Base-by-base conservation (phyloP, 345 rosid genomes). In the Combretum micranthum region DNA sequence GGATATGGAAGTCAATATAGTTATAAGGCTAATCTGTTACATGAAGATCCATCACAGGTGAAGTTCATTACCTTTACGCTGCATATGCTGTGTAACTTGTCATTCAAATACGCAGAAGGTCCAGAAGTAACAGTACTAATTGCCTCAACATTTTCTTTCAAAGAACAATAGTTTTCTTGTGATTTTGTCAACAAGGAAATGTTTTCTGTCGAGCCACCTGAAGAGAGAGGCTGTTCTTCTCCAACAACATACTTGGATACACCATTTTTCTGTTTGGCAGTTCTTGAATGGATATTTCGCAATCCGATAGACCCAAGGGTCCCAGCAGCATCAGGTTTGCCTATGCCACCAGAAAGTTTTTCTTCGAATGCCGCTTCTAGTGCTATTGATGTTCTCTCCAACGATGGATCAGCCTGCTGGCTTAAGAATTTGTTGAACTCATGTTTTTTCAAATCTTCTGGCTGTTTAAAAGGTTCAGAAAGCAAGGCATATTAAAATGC, bases 151-250 rank as follows among this genome's bases (percentile, higher is more conserved):
- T 70, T 84, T 66, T 72, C 83, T 63, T 80, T 71, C 53, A 65
- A 56, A 62, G 66, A 53, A 68, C 53, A 57, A 48, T 52, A 53
- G 55, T 39, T 72, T 57, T 63, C 60, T 67, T 72, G 69, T n/a
- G 74, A 62, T 64, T 66, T 74, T 51, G 63, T 69, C 48, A 64
- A 66, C 52, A 69, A 49, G 22, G 62, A 47, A 25, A 69, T 67
- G 37, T 59, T 57, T 51, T 69, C 64, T 60, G 72, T 64, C 66
- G 86, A 77, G 65, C 59, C 66, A 61, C 69, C 64, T 44, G 83
- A 78, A 52, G 77, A 77, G 23, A 46, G 25, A 44, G n/a, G 48
- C 44, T 73, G 64, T 44, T 47, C 62, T 68, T n/a, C 65, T 66
- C 64, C 74, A 53, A 47, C 39, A 9, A 56, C 62, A 32, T 67